Evolutionary conservation across 2,329 filamentous ascomycete species (phyloP), one percentile per base, ranked within the genome.

Genomic region (Diaporthe amygdali): DNA sequence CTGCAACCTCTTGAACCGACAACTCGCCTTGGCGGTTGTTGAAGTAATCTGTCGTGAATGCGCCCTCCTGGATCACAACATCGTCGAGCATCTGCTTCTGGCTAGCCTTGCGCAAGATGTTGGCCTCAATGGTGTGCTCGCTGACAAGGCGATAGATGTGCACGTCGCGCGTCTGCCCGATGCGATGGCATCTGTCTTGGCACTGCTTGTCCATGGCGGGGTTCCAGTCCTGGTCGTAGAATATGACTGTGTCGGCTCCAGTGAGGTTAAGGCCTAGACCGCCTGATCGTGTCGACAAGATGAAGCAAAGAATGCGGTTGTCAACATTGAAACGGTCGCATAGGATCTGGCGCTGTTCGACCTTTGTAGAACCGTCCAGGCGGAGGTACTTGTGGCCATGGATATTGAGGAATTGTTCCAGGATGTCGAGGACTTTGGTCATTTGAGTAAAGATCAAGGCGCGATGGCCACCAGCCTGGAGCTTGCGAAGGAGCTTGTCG

Each of bases 171-270:
- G 96, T 98, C 81, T 99, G 96, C 2, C 96, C 96, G 75, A 99
- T 99, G 75, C 96, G 94, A 83, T 99, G 96, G 77, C 94, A 97
- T 77, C 96, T 91, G 80, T 99, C 97, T 83, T 99, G 97, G 78
- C 96, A 99, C 82, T 99, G 96, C 82, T 97, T 97, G 84, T 99
- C 96, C 96, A 99, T 99, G 66, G 97, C 96, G 0, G 96, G 96
- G 77, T 99, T 99, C 97, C 97, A 99, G 80, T 99, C 96, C 72
- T 98, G 91, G 78, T 99, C 96, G 82, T 98, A 99, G 82, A 99
- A 99, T 75, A 99, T 98, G 77, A 99, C 96, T 0, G 95, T 97
- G 80, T 98, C 96, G 6, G 96, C 96, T 61, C 96, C 96, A 0
- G 96, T 98, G 52, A 99, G 87, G 77, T 99, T 99, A 84, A 99